These are phyloP conservation scores for Aspergillus viridinutans DNA, from an alignment of 2,329 filamentous ascomycete genomes.

Conservation along the genomic window DNA sequence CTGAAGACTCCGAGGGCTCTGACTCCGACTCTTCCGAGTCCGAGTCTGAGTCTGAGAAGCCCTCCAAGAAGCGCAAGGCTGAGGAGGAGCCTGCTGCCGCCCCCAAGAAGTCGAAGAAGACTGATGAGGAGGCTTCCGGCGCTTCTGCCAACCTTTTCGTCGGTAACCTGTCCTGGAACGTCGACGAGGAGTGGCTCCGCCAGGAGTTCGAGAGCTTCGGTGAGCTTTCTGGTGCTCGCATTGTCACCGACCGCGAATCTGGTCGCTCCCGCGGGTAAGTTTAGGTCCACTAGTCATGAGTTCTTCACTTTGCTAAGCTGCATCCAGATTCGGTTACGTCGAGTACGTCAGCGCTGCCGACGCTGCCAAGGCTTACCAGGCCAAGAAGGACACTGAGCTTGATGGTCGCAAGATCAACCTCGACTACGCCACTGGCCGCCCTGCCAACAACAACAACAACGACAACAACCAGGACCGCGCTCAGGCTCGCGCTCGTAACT, in stretches of 20 bases:
- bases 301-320: conserved; percentile 4
- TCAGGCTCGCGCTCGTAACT: conserved; percentile 48
- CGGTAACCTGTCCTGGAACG: conserved; percentile 85
- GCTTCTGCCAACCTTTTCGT: conserved; percentile 68
- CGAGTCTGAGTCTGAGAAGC: conserved; percentile 29
- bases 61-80: conserved; percentile 48
- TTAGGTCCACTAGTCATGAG: background rate
- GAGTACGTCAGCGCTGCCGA: conserved; percentile 69
- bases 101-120: conserved; percentile 68
- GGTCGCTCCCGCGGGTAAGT: conserved; percentile 76
- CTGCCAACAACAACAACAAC: conserved; percentile 50
- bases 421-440: conserved; percentile 68
- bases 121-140: conserved; percentile 30
- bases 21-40: conserved; percentile 27
- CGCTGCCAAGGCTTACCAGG: conserved; percentile 67
- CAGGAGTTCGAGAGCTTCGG: conserved; percentile 78
- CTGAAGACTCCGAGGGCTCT: conserved; percentile 20
- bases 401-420: conserved; percentile 73
- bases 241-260: conserved; percentile 76
- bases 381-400: conserved; percentile 69
- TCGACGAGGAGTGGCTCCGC: conserved; percentile 77
- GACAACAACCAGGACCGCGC: conserved; percentile 56
- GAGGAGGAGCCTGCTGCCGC: conserved; percentile 40
- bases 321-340: conserved; percentile 73
- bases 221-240: conserved; percentile 66